phyloP scores from a whole-genome alignment of 2,329 filamentous ascomycete species.

The Hypoxylon sp. region DNA sequence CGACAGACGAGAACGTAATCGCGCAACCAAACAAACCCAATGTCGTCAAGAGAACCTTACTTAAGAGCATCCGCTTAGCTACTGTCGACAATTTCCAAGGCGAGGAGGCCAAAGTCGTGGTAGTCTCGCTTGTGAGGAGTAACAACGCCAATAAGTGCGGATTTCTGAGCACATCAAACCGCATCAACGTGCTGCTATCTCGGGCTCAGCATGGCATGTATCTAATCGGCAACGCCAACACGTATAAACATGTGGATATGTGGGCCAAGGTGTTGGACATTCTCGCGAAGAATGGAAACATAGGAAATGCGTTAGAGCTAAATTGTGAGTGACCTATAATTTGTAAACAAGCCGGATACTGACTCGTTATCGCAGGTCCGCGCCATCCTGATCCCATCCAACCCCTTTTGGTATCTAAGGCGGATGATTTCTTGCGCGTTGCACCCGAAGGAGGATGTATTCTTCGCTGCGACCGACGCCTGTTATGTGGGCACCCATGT shows the following conservation, averaged over 20 bases:
- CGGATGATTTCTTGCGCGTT: constrained; percentile 70
- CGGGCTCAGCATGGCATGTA: constrained; percentile 80
- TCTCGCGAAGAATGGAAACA: constrained; percentile 60
- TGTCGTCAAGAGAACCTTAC: constrained; percentile 60
- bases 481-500: constrained; percentile 66
- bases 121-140: constrained; percentile 80
- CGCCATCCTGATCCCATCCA: constrained; percentile 70
- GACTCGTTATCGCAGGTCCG: constrained; percentile 56
- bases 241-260: constrained; percentile 71
- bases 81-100: constrained; percentile 85
- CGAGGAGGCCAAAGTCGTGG: constrained; percentile 79
- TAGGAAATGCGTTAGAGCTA: constrained; percentile 68
- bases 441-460: constrained; percentile 75
- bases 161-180: constrained; percentile 76
- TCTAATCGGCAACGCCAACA: constrained; percentile 76
- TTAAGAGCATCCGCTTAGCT: constrained; percentile 68
- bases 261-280: constrained; percentile 73
- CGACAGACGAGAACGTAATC: constrained; percentile 43
- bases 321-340: constrained; percentile 56
- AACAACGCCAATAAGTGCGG: constrained; percentile 72
- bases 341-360: constrained; percentile 1
- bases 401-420: constrained; percentile 63
- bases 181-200: constrained; percentile 78
- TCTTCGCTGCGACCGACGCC: constrained; percentile 64
- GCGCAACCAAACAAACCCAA: constrained; percentile 14